Evolutionary conservation across 2,329 filamentous ascomycete species (phyloP).

Genomic region (Hypoxylon sp.): DNA sequence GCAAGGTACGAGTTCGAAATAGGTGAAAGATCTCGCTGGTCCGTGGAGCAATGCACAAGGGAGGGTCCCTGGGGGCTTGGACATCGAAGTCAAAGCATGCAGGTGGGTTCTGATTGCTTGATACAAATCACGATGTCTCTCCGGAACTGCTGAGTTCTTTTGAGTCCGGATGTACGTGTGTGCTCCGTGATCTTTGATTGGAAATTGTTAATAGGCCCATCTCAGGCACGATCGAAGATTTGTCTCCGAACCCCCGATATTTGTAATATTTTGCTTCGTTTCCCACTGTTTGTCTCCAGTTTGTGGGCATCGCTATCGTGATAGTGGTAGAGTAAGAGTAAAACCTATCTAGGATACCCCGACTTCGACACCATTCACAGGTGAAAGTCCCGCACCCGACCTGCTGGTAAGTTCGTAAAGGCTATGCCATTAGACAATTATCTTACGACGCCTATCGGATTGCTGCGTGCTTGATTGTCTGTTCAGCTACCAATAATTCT

Average conservation of each 20-base stretch:
- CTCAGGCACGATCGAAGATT: conserved; percentile 16
- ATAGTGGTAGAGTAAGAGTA: conserved; percentile 4
- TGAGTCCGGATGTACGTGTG: background rate
- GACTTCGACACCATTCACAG: conserved; percentile 5
- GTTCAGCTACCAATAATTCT: conserved; percentile 8
- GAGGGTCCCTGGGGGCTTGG: conserved; percentile 26
- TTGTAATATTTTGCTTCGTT: conserved; percentile 8
- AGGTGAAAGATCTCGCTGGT: conserved; percentile 30
- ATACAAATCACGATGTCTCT: conserved; percentile 22
- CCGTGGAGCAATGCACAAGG: conserved; percentile 29
- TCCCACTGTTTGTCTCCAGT: conserved; percentile 6
- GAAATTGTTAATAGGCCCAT: conserved; percentile 3
- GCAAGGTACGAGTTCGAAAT: conserved; percentile 42
- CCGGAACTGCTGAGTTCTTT: conserved; percentile 11
- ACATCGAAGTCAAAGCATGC: conserved; percentile 28
- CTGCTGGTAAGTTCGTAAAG: conserved; percentile 14
- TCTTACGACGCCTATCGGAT: conserved; percentile 22
- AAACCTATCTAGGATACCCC: conserved; percentile 10
- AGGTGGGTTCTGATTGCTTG: conserved; percentile 17
- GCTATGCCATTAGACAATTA: background rate
- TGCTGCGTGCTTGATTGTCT: conserved; percentile 3
- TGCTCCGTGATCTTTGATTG: background rate
- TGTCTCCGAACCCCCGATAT: conserved; percentile 9
- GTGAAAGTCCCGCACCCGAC: conserved; percentile 4
- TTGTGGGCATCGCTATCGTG: conserved; percentile 4